Base-by-base conservation (phyloP, 148 eudicot species). In the Rhododendron vialii region DNA sequence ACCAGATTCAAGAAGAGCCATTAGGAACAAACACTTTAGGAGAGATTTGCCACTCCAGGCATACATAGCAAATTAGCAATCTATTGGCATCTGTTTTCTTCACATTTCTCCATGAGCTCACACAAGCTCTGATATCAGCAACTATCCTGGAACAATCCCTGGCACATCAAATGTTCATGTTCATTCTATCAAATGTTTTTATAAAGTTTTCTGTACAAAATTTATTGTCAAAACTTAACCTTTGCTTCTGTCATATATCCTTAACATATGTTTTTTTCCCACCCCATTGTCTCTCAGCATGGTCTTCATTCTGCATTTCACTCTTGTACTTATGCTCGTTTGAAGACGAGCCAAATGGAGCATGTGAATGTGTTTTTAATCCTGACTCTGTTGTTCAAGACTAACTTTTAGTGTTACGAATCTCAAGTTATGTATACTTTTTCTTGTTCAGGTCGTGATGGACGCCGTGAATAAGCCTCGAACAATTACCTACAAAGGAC, bases 401-500 rank as follows among this genome's bases (percentile, higher is more conserved):
- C 77, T 74, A 15, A 15, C 51, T 53, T 76, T 57, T 26, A 26
- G 84, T 22, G 38, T 35, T 84, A 35, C 45, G 36, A 50, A 38
- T 35, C 61, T 85, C 61, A 77, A 74, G 30, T 82, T 83, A 33
- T 9, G 78, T 45, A 78, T 74, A 43, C 80, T 59, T 47, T 75
- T 87, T 81, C 71, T 85, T 82, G 89, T 84, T 85, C 94, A 97
- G 99, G 98, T 97, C 86, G 95, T 97, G 86, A 95, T 97, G 99
- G 98, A 93, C 47, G 98, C 98, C 73, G 99, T 97, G 85, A 94
- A 95, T 91, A 97, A 93, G 90, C 99, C 98, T 87, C 94, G 95
- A 77, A 95, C 93, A 87, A 91, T 97, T 48, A 89, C 93, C 63
- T 97, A 95, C 85, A 97, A 97, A 92, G 99, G 99, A 87, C 95